phyloP scores from a whole-genome alignment of 1,139 yeast genomes.

The Hemisphaericaspora xylofermentans region DNA sequence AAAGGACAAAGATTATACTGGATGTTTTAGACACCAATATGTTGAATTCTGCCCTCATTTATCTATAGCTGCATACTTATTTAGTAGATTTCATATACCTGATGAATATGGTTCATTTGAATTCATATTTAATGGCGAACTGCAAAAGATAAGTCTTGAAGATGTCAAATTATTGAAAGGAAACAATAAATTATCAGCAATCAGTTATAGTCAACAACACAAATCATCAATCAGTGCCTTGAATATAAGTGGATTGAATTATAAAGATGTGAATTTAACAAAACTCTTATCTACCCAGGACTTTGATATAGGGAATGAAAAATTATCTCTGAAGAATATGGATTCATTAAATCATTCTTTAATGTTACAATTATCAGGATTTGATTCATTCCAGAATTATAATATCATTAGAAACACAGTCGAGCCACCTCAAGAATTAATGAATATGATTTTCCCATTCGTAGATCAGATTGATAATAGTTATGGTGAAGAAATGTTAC shows the following conservation, averaged over 20 bases:
- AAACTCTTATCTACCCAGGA: conserved; percentile 22
- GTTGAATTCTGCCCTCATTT: conserved; percentile 34
- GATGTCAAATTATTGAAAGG: conserved; percentile 28
- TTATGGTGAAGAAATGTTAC: conserved; percentile 13
- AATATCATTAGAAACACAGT: conserved; percentile 20
- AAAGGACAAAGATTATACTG: conserved; percentile 18
- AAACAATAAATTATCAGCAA: conserved; percentile 23
- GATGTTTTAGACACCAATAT: conserved; percentile 27
- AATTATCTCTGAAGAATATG: conserved; percentile 15
- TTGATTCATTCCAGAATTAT: conserved; percentile 20
- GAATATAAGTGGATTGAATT: conserved; percentile 21
- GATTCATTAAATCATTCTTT: conserved; percentile 17
- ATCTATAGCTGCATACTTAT: conserved; percentile 30
- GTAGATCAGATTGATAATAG: conserved; percentile 15
- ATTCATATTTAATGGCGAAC: conserved; percentile 15
- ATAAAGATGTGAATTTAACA: conserved; percentile 21
- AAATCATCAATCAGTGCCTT: conserved; percentile 25
- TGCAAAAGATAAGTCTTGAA: conserved; percentile 15
- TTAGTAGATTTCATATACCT: conserved; percentile 30
- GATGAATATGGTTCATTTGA: conserved; percentile 29
- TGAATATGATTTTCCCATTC: conserved; percentile 33
- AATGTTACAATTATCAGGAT: conserved; percentile 27
- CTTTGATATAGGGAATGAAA: conserved; percentile 12
- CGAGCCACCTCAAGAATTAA: conserved; percentile 30
- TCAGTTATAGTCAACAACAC: conserved; percentile 31